Percentiles rank a stretch among this genome's conserved stretches.
phyloP scores from a whole-genome alignment of 805 yeast species.

The Hemisphaericaspora nanyangensis region DNA sequence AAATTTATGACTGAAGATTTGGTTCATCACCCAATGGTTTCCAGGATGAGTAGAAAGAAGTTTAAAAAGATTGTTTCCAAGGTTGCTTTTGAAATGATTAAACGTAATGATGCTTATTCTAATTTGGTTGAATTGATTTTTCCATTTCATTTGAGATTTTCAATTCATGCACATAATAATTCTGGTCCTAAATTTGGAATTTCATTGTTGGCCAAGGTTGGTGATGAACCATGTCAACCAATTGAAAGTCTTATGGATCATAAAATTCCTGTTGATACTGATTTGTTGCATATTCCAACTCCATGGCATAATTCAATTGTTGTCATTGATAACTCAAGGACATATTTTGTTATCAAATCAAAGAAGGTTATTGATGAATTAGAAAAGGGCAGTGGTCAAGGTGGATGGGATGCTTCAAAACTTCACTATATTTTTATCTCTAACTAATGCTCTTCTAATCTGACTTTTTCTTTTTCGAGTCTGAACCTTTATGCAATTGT shows the following conservation, averaged over 20 bases:
- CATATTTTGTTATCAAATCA: constrained; percentile 21
- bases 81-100: constrained; percentile 63
- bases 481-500: not conserved
- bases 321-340: constrained; percentile 32
- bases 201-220: constrained; percentile 42
- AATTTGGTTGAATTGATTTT: constrained; percentile 56
- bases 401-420: constrained; percentile 19
- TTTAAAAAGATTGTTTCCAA: constrained; percentile 49
- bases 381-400: constrained; percentile 14
- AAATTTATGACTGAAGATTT: constrained; percentile 60
- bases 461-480: not conserved
- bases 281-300: constrained; percentile 58
- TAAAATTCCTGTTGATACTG: constrained; percentile 41
- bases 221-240: constrained; percentile 40
- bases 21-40: constrained; percentile 36
- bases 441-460: not conserved
- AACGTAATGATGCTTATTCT: constrained; percentile 61
- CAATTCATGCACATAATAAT: constrained; percentile 60
- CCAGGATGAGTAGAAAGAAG: constrained; percentile 39
- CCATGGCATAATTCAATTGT: constrained; percentile 64
- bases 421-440: constrained; percentile 8
- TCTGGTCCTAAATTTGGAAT: constrained; percentile 60
- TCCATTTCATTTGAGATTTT: constrained; percentile 56
- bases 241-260: constrained; percentile 43
- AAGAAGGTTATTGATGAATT: constrained; percentile 15